Evolutionary conservation across 352 stramenopile species (phyloP).

Genomic region (Globisporangium irregulare): DNA sequence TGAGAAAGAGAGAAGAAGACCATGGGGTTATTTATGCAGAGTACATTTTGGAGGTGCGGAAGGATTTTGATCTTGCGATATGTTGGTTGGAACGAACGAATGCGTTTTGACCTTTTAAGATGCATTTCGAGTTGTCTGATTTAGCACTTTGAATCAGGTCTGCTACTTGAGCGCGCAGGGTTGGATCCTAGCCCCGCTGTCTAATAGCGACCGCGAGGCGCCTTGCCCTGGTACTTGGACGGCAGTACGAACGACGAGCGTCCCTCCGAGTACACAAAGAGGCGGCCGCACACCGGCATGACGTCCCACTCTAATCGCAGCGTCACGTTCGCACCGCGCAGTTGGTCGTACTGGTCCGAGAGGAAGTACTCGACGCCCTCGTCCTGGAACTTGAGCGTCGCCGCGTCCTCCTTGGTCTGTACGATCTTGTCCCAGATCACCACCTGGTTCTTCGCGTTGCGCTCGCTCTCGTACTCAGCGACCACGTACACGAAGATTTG

Average conservation of each 20-base stretch:
- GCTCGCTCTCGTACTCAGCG: constrained; percentile 70
- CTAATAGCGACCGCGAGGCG: constrained; percentile 20
- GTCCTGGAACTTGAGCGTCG: constrained; percentile 46
- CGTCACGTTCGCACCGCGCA: constrained; percentile 75
- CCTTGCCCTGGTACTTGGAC: constrained; percentile 65
- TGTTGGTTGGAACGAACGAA: background rate
- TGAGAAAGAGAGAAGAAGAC: background rate
- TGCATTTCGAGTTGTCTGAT: background rate
- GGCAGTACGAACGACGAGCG: constrained; percentile 60
- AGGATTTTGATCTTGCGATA: background rate
- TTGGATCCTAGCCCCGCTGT: background rate
- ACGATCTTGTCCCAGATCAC: constrained; percentile 88
- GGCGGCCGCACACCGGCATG: constrained; percentile 79
- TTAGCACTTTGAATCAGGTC: background rate
- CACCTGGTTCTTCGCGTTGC: constrained; percentile 73
- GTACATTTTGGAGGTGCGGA: constrained; percentile 5
- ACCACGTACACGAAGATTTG: constrained; percentile 88
- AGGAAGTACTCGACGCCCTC: constrained; percentile 84
- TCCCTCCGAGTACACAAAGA: constrained; percentile 64
- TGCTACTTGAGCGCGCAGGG: background rate
- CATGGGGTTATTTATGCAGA: constrained; percentile 8
- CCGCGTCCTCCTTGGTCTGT: constrained; percentile 51
- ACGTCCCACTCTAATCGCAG: constrained; percentile 83
- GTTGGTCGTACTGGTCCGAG: constrained; percentile 71
- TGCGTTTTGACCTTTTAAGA: background rate